phyloP scores from a whole-genome alignment of 192 early-diverging fungal genomes.

The Thamnidium elegans region DNA sequence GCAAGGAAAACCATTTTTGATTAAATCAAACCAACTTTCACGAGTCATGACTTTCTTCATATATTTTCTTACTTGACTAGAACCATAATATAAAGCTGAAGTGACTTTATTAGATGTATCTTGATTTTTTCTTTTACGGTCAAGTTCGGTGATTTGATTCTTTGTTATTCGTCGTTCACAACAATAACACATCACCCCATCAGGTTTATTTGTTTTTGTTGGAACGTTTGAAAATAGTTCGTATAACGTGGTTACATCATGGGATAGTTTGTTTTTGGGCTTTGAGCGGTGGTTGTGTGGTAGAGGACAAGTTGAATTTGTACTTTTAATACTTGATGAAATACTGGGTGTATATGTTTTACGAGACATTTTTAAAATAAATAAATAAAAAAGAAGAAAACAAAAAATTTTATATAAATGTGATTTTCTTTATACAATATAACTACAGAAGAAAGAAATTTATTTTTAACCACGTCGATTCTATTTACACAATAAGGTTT shows the following conservation, averaged over 20 bases:
- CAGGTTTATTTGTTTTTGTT: too few species aligned
- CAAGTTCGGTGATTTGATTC: neutral
- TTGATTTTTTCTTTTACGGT: neutral
- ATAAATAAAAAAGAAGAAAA: neutral
- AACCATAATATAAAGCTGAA: conserved; percentile 11
- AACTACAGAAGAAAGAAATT: neutral
- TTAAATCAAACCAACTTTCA: too few species aligned
- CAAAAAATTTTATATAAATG: neutral
- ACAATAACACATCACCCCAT: too few species aligned
- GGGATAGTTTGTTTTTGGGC: too few species aligned
- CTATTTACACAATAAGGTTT: neutral
- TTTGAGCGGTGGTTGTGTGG: neutral
- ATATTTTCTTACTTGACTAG: conserved; percentile 8
- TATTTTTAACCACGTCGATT: neutral
- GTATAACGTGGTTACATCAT: too few species aligned
- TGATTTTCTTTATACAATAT: neutral
- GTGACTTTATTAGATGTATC: neutral
- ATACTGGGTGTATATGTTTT: too few species aligned
- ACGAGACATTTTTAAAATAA: too few species aligned
- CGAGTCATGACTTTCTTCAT: neutral
- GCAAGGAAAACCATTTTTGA: too few species aligned
- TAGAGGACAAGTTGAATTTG: neutral
- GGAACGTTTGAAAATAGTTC: too few species aligned
- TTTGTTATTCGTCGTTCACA: too few species aligned
- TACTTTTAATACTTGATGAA: neutral